Conservation (phyloP, 176 grass and related monocot genomes). For the Olyra latifolia region DNA sequence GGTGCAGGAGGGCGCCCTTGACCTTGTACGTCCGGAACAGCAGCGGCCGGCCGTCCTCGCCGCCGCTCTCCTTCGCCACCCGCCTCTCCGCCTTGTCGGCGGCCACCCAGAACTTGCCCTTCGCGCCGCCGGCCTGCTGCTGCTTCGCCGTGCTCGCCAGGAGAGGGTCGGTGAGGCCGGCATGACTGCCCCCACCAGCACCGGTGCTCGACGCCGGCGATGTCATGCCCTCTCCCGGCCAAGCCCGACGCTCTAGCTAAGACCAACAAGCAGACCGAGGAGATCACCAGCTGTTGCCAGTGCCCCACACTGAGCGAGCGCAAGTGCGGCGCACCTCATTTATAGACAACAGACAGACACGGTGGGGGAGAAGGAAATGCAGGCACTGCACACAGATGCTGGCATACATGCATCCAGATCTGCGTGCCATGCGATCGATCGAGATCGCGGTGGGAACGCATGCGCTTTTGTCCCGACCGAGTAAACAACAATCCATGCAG, state of each 20-base stretch:
- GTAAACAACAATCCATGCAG: background rate
- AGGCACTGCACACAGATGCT: no score
- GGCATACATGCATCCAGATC: no score
- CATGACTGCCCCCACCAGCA: background rate
- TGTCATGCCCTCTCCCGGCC: background rate
- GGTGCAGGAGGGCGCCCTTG: constrained; percentile 33
- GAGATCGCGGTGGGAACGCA: no score
- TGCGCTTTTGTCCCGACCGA: no score
- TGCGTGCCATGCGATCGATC: no score
- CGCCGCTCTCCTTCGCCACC: constrained; percentile 5
- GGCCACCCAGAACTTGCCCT: constrained; percentile 39
- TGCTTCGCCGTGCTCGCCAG: constrained; percentile 19
- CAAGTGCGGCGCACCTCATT: background rate
- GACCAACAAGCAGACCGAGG: background rate
- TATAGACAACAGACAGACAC: background rate
- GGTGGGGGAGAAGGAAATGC: no score
- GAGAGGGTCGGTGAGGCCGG: constrained; percentile 24
- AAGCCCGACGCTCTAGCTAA: background rate
- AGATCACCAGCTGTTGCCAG: background rate
- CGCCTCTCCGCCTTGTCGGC: constrained; percentile 22
- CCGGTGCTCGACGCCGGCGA: background rate
- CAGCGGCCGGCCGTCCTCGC: constrained; percentile 42
- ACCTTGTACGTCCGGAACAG: constrained; percentile 48
- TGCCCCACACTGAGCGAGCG: background rate
- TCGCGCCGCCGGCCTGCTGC: background rate